Percentiles rank a stretch among this genome's conserved stretches.
phyloP scores from a whole-genome alignment of 2,329 filamentous ascomycete species.

The Penicillium capsulatum region DNA sequence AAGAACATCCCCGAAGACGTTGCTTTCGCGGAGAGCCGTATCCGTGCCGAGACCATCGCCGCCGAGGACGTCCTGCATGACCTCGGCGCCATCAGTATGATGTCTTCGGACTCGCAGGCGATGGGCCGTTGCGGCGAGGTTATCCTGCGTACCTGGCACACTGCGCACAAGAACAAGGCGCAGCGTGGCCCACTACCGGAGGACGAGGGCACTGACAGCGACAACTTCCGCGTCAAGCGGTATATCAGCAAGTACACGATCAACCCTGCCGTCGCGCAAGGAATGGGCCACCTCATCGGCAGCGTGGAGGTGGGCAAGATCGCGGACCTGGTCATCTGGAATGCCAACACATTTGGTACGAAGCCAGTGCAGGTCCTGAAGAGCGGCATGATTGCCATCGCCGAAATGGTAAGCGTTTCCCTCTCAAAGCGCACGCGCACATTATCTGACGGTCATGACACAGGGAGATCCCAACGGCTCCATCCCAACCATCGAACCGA shows the following conservation, averaged over 20 bases:
- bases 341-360: constrained; percentile 76
- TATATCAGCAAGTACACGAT: constrained; percentile 96
- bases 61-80: constrained; percentile 96
- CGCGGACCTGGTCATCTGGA: constrained; percentile 86
- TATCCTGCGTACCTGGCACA: constrained; percentile 90
- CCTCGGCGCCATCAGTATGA: constrained; percentile 93
- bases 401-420: constrained; percentile 66
- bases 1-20: constrained; percentile 94
- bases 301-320: constrained; percentile 85
- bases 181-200: constrained; percentile 73
- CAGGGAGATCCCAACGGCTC: constrained; percentile 76
- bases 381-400: constrained; percentile 76
- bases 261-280: constrained; percentile 87
- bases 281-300: constrained; percentile 81
- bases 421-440: background rate
- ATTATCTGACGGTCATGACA: background rate
- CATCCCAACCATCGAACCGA: constrained; percentile 82
- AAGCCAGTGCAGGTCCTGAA: constrained; percentile 82
- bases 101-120: constrained; percentile 90
- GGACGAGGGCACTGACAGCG: constrained; percentile 72
- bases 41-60: constrained; percentile 92
- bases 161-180: constrained; percentile 91
- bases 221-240: constrained; percentile 88
- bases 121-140: constrained; percentile 97
- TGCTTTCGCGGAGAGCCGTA: constrained; percentile 89